A percentile compares a stretch with the other conserved stretches of the same genome.
These are phyloP conservation scores for Candida chauliodis DNA, from an alignment of 805 yeast species.

Conservation along the genomic window DNA sequence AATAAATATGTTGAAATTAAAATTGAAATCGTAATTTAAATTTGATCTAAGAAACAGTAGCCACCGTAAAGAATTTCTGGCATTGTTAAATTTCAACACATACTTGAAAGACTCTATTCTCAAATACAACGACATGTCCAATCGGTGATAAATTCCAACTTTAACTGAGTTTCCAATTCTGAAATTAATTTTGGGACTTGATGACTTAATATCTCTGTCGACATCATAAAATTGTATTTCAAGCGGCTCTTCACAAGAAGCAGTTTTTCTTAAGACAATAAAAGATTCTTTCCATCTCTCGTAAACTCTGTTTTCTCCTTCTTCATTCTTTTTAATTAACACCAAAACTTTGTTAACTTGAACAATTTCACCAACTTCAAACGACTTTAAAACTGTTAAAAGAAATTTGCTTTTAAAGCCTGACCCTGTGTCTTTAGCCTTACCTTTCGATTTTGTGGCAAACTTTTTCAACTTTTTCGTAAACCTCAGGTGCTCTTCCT, in stretches of 20 bases:
- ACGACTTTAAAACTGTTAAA: constrained; percentile 24
- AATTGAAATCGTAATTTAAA: constrained; percentile 32
- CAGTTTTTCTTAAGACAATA: constrained; percentile 67
- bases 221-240: constrained; percentile 60
- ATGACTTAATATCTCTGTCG: constrained; percentile 24
- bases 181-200: constrained; percentile 11
- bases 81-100: constrained; percentile 54
- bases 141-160: constrained; percentile 56
- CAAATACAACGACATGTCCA: constrained; percentile 69
- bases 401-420: constrained; percentile 19
- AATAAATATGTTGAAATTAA: constrained; percentile 33
- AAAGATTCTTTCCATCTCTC: constrained; percentile 81
- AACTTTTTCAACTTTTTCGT: constrained; percentile 16
- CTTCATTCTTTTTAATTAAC: constrained; percentile 48
- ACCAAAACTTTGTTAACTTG: constrained; percentile 69
- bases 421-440: constrained; percentile 15
- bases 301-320: constrained; percentile 50
- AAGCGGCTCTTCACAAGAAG: constrained; percentile 48
- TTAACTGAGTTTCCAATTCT: constrained; percentile 15
- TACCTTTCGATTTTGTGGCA: constrained; percentile 22
- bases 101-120: constrained; percentile 38
- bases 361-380: constrained; percentile 58
- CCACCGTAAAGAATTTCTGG: constrained; percentile 60
- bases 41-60: constrained; percentile 50
- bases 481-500: constrained; percentile 4